Conservation (phyloP, 2,329 filamentous ascomycete genomes). For the Penicillium sp. region DNA sequence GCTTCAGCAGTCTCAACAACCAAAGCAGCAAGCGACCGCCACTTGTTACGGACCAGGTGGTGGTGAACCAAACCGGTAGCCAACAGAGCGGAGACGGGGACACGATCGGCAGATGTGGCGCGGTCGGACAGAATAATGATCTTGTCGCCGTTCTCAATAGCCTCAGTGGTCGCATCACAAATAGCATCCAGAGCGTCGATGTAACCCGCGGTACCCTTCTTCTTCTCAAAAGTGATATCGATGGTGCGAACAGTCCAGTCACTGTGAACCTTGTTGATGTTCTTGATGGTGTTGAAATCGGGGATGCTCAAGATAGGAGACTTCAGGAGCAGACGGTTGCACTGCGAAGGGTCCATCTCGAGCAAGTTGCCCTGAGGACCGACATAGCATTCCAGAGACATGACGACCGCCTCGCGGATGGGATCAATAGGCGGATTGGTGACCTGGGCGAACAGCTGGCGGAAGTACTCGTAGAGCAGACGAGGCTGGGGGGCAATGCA, state of each 20-base stretch:
- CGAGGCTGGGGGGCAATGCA: constrained; percentile 86
- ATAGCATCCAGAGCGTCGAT: constrained; percentile 81
- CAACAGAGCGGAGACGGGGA: constrained; percentile 77
- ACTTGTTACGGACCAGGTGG: constrained; percentile 90
- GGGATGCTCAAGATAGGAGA: constrained; percentile 85
- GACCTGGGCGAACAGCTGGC: constrained; percentile 94
- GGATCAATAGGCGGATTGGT: constrained; percentile 97
- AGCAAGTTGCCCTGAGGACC: constrained; percentile 91
- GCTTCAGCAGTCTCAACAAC: constrained; percentile 91
- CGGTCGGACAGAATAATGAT: constrained; percentile 87
- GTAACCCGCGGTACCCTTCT: constrained; percentile 75
- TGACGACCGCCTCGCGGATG: constrained; percentile 94
- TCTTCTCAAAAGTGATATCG: constrained; percentile 89
- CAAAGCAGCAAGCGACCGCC: constrained; percentile 81
- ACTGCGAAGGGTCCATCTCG: constrained; percentile 88
- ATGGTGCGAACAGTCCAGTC: constrained; percentile 86
- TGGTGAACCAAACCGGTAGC: constrained; percentile 93
- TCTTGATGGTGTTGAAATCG: constrained; percentile 82
- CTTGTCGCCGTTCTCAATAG: constrained; percentile 75
- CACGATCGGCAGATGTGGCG: constrained; percentile 72
- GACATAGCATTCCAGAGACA: constrained; percentile 95
- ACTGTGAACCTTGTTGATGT: constrained; percentile 64
- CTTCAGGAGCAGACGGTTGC: constrained; percentile 74
- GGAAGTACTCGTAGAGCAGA: constrained; percentile 92
- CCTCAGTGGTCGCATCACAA: constrained; percentile 75